Evolutionary conservation across 148 eudicot genomes (phyloP).

Genomic region (Polygonum maritimum): DNA sequence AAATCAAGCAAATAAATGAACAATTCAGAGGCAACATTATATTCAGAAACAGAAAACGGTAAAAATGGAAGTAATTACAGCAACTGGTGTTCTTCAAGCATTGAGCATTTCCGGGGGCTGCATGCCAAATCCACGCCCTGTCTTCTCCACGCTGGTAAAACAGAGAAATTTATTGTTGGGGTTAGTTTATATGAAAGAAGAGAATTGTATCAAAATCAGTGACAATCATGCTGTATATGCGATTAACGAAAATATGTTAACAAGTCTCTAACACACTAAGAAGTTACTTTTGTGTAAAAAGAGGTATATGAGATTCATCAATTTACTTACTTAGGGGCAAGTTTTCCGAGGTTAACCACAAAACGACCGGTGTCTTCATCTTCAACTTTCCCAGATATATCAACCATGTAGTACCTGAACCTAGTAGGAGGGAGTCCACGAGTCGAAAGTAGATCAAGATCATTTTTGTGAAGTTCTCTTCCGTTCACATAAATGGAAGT

Average conservation of each 20-base stretch:
- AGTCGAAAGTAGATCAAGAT: conserved; percentile 52
- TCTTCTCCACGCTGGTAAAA: conserved; percentile 7
- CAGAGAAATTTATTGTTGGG: not conserved
- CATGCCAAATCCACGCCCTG: conserved; percentile 9
- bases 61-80: not conserved
- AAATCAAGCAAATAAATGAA: not conserved
- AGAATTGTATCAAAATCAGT: not conserved
- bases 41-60: not conserved
- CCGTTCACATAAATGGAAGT: conserved; percentile 67
- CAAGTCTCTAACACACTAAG: not conserved
- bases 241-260: no score
- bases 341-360: conserved; percentile 67
- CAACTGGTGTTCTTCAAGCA: not conserved
- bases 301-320: not conserved
- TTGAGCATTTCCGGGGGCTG: conserved; percentile 6
- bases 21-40: not conserved
- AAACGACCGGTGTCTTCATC: conserved; percentile 62
- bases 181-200: not conserved
- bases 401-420: conserved; percentile 44
- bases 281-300: not conserved
- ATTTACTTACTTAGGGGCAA: conserved; percentile 81
- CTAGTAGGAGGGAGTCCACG: conserved; percentile 61
- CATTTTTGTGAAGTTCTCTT: conserved; percentile 66
- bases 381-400: conserved; percentile 57
- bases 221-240: not conserved